Base-by-base conservation (phyloP, 768 basidiomycete genomes). In the Boletus eberwhitei region DNA sequence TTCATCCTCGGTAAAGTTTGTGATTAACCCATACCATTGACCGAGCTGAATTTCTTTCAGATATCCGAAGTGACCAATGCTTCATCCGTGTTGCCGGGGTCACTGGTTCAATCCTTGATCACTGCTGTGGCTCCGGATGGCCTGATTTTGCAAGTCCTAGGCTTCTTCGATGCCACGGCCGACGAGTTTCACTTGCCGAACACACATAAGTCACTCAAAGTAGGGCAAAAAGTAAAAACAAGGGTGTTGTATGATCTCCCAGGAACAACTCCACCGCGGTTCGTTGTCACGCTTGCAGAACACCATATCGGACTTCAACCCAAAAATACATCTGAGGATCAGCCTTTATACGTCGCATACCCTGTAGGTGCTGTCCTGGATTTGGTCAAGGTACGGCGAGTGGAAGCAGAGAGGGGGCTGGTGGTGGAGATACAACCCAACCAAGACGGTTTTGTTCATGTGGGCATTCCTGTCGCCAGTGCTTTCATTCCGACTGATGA, bases 111-210 rank as follows among this genome's bases (percentile, higher is more conserved):
- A 68, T 84, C 81, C 11, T 75, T 96, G 37, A 79, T 99, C 53
- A 97, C 93, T 2, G 83, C 84, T 19, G 79, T 88, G 21, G 76
- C 84, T 39, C 75, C 86, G 16, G 78, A 73, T 24, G 97, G 97
- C 17, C 73, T 98, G 34, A 90, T 90, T 67, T 74, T 98, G 31
- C 95, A 96, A 71, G 76, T 98, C 17, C 79, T 95, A 24, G 94
- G 93, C 0, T 95, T 88, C 70, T 98, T 93, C 71, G 87, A 91
- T 36, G 96, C 93, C 32, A 96, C 93, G 1, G 78, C 90, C 24
- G 94, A 97, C 64, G 77, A 83, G 35, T 80, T 87, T 53, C 96
- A 98, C 71, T 73, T 96, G 14, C 73, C 74, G 13, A 61, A 68
- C 6, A 62, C 73, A 38, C 73, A 70, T 21, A 76, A 77, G 48